phyloP scores from a whole-genome alignment of 208 protist species.

The Herpetomonas muscarum region DNA sequence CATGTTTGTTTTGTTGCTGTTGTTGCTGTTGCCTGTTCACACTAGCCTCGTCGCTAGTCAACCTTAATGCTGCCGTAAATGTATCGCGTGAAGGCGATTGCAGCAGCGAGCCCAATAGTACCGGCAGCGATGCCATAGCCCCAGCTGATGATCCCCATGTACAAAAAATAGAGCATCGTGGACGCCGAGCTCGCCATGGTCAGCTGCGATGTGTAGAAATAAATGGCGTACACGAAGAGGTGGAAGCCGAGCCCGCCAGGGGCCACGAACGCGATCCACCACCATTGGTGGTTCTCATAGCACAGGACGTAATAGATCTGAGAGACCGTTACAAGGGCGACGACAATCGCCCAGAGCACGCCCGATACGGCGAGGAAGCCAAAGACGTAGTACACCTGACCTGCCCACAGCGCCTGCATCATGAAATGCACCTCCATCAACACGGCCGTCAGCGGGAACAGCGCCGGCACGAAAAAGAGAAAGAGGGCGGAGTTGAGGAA shows the following conservation, averaged over 20 bases:
- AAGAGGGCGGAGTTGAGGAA: constrained; percentile 59
- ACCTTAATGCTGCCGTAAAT: constrained; percentile 87
- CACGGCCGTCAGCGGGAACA: constrained; percentile 96
- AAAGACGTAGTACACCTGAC: constrained; percentile 98
- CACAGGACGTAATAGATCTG: constrained; percentile 98
- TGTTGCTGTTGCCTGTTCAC: background rate
- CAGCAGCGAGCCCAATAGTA: constrained; percentile 70
- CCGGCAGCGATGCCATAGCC: constrained; percentile 78
- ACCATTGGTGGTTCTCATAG: constrained; percentile 98
- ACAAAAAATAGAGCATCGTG: constrained; percentile 85
- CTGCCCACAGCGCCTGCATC: constrained; percentile 90
- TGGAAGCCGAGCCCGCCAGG: constrained; percentile 89
- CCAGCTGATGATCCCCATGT: constrained; percentile 77
- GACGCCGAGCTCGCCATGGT: constrained; percentile 65
- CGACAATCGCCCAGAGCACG: constrained; percentile 94
- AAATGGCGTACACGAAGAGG: constrained; percentile 91
- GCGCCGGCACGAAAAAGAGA: constrained; percentile 48
- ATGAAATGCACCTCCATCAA: constrained; percentile 99
- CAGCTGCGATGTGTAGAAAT: constrained; percentile 86
- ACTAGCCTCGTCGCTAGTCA: constrained; percentile 21
- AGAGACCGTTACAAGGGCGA: constrained; percentile 95
- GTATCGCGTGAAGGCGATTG: constrained; percentile 73
- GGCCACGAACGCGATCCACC: constrained; percentile 96
- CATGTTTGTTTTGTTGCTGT: background rate
- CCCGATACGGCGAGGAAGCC: constrained; percentile 97